Conservation (phyloP, 768 basidiomycete species). For the Fomitopsis serialis region DNA sequence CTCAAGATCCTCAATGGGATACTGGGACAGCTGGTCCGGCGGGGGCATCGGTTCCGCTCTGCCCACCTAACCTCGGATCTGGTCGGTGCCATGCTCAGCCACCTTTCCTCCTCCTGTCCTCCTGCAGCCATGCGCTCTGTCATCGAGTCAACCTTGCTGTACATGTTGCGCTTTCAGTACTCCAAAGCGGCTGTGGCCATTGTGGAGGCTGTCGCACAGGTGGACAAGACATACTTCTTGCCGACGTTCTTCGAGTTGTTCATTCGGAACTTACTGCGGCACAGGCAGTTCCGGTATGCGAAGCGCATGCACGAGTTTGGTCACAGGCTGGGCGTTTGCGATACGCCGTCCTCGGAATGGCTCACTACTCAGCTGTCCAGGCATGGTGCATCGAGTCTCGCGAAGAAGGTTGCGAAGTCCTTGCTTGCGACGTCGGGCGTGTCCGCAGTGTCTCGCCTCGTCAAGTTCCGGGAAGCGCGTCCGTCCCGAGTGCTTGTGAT, state of each 20-base stretch:
- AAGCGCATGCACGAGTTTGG: slow-evolving; percentile 23
- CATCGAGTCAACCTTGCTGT: slow-evolving; percentile 30
- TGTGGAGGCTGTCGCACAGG: slow-evolving; percentile 33
- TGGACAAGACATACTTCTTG: slow-evolving; percentile 35
- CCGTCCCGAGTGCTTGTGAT: background rate
- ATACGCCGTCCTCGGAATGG: slow-evolving; percentile 25
- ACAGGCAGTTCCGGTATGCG: slow-evolving; percentile 34
- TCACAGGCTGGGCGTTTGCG: slow-evolving; percentile 12
- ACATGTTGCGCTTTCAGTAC: slow-evolving; percentile 16
- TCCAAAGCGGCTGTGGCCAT: slow-evolving; percentile 32
- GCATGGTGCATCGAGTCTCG: slow-evolving; percentile 1
- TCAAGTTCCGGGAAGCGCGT: background rate
- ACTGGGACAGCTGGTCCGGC: slow-evolving; percentile 3
- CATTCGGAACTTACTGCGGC: slow-evolving; percentile 33
- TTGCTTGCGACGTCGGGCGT: background rate
- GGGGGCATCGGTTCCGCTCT: background rate
- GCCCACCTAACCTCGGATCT: background rate
- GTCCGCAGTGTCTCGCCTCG: background rate
- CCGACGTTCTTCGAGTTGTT: slow-evolving; percentile 29
- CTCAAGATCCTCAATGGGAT: background rate
- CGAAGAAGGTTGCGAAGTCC: background rate
- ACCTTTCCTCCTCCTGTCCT: background rate
- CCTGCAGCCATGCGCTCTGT: slow-evolving; percentile 1
- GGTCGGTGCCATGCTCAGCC: background rate
- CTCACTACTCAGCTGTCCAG: slow-evolving; percentile 13